Evolutionary conservation across 805 yeast genomes (phyloP).

Genomic region (Pichia deserticola): DNA sequence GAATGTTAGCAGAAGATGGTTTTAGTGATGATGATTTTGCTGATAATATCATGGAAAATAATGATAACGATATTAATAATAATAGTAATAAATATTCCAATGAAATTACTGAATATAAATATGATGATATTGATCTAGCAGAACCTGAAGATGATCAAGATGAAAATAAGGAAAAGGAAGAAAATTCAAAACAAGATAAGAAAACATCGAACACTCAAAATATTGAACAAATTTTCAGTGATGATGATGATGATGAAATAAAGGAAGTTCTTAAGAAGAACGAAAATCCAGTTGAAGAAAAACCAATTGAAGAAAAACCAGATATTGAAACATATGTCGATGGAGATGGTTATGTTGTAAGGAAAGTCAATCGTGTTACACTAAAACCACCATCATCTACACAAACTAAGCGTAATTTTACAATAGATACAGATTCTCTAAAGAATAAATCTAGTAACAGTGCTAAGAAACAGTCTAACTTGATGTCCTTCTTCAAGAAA

Average conservation of each 20-base stretch:
- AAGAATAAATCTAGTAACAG: neutral
- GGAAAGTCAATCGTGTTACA: constrained; percentile 9
- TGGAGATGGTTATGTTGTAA: constrained; percentile 27
- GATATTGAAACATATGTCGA: constrained; percentile 22
- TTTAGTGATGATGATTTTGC: constrained; percentile 8
- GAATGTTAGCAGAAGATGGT: constrained; percentile 20
- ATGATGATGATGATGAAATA: neutral
- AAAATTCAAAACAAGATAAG: neutral
- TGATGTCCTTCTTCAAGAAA: constrained; percentile 29
- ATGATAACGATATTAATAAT: constrained; percentile 14
- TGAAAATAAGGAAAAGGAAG: neutral
- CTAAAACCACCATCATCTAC: neutral
- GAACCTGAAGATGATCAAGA: constrained; percentile 4
- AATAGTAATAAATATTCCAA: neutral
- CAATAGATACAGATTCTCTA: constrained; percentile 2
- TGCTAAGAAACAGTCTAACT: constrained; percentile 18
- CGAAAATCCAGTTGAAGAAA: neutral
- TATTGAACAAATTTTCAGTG: neutral
- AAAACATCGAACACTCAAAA: too few relatives aligned
- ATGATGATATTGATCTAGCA: constrained; percentile 10
- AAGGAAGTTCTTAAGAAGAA: neutral
- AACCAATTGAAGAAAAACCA: neutral
- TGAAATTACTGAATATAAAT: constrained; percentile 1
- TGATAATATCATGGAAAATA: constrained; percentile 15
- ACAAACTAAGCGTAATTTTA: neutral